These are phyloP conservation scores for Phytophthora palmivora DNA, from an alignment of 352 stramenopile species.

Conservation along the genomic window DNA sequence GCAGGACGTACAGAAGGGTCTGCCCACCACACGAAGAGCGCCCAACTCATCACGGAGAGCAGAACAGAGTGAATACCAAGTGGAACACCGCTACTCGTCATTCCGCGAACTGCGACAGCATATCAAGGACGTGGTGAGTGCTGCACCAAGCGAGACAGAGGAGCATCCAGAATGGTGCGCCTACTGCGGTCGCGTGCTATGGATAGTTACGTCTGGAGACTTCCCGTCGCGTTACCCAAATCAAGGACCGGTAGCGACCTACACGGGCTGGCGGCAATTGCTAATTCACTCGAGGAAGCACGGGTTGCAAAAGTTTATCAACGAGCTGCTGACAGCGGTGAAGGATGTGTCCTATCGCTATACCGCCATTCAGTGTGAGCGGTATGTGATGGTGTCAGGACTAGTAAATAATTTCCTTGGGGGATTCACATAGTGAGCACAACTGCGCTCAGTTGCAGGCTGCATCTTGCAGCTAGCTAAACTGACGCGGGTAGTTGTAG, in stretches of 20 bases:
- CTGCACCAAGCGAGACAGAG: slow-evolving; percentile 14
- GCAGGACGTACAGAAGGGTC: slow-evolving; percentile 47
- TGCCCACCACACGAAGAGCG: slow-evolving; percentile 48
- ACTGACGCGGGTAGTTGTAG: too few species aligned
- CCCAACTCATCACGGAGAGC: too few species aligned
- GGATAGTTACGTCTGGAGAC: slow-evolving; percentile 40
- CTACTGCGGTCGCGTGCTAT: slow-evolving; percentile 56
- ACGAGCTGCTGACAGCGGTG: slow-evolving; percentile 42
- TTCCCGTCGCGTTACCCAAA: slow-evolving; percentile 59
- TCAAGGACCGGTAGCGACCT: slow-evolving; percentile 22
- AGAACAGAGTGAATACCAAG: slow-evolving; percentile 38
- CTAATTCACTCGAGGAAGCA: slow-evolving; percentile 35
- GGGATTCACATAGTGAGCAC: slow-evolving; percentile 27
- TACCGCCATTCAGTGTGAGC: slow-evolving; percentile 45
- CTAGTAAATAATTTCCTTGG: slow-evolving; percentile 63
- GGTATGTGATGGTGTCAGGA: slow-evolving; percentile 50
- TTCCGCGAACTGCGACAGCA: slow-evolving; percentile 51
- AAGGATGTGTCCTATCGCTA: slow-evolving; percentile 59
- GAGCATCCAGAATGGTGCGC: slow-evolving; percentile 55
- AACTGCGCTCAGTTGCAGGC: slow-evolving; percentile 9
- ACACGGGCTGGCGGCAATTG: slow-evolving; percentile 29
- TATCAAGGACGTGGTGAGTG: slow-evolving; percentile 31
- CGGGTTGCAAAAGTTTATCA: slow-evolving; percentile 47
- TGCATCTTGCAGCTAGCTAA: slow-evolving; percentile 11
- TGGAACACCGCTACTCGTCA: slow-evolving; percentile 62